A percentile compares a stretch with the other conserved stretches of the same genome.
Evolutionary conservation across 164 flowering plant species (phyloP).

Genomic region (Umbilicus rupestris): DNA sequence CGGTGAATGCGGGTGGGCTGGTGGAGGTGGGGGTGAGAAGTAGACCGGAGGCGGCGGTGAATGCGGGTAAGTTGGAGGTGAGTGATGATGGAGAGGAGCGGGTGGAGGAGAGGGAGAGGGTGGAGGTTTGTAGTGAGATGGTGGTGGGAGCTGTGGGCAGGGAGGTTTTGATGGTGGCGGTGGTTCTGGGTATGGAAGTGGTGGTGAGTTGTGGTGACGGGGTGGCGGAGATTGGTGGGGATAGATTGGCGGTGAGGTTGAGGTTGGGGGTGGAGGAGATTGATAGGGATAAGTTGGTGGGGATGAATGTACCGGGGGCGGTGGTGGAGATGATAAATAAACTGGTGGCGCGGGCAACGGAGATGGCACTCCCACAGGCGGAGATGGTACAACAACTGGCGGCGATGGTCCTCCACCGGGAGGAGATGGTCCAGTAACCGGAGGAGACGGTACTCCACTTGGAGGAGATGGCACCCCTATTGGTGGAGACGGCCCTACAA

Average conservation of each 20-base stretch:
- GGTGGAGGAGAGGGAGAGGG: slow-evolving; percentile 3
- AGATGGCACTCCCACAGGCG: neutral
- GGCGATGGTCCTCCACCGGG: slow-evolving; percentile 15
- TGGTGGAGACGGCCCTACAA: slow-evolving; percentile 24
- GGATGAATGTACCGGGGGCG: neutral
- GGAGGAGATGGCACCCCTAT: slow-evolving; percentile 21
- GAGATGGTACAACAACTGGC: slow-evolving; percentile 11
- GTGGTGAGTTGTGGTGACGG: neutral
- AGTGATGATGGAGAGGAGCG: neutral
- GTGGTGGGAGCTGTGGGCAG: slow-evolving; percentile 6
- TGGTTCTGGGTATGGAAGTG: neutral
- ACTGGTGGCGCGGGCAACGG: neutral
- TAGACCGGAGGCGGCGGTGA: slow-evolving; percentile 26
- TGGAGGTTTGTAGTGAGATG: slow-evolving; percentile 14
- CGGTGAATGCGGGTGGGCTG: slow-evolving; percentile 14
- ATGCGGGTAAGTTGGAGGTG: slow-evolving; percentile 12
- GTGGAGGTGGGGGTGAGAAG: slow-evolving; percentile 9
- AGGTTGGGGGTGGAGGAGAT: slow-evolving; percentile 13
- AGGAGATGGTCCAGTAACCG: slow-evolving; percentile 15
- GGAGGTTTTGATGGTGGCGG: slow-evolving; percentile 2
- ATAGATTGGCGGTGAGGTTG: slow-evolving; percentile 13
- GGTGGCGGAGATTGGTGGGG: slow-evolving; percentile 11
- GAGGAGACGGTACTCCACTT: slow-evolving; percentile 22
- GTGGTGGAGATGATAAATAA: neutral
- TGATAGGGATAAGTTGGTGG: neutral